Base-by-base conservation (phyloP, 371 early-diverging fungal species). In the Rhizomucor miehei region DNA sequence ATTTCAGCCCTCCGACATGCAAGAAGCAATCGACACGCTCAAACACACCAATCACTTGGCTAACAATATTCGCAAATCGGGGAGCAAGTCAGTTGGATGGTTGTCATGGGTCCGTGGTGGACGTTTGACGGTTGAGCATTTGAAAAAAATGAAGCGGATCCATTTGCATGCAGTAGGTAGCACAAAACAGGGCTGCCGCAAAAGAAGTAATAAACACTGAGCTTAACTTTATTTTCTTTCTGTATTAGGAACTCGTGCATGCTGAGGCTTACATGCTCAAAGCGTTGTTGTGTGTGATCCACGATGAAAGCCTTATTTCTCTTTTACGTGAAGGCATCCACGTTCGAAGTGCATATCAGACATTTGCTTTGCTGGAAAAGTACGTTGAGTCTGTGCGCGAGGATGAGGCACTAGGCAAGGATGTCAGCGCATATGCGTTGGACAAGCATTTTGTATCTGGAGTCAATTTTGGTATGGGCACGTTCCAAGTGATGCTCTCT, bases 361-460 rank as follows among this genome's bases (percentile, higher is more conserved):
- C 69, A 12, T 86, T 82, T 59, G 75, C 79, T 47, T 52, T 62
- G 14, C 71, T 80, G 51, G 82, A 80, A 51, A 62, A 71, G 39
- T 87, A 67, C 47, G 54, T 87, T 19, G 63, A 67, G 47, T 52
- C 66, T 52, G 63, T 73, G 5, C 47, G 68, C 41, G 69, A 66
- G 8, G 65, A 73, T 14, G 80, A 73, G 44, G 79, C 63, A 0
- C 49, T 23, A n/a, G 63, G 60, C 13, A 29, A 29, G 29, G 29
- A 29, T 8, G 29, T 29, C 5, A 29, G 29, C 8, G 29, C 29
- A 29, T 29, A 29, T 8, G 59, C 52, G 13, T 35, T 86, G 25
- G 90, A 90, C 59, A 77, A 67, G 41, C 81, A 87, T 58, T 86
- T 86, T 66, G 71, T 81, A 43, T 80, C 82, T 17, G 89, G 89